phyloP scores from a whole-genome alignment of 805 yeast genomes.

The Scheffersomyces amazonensis region DNA sequence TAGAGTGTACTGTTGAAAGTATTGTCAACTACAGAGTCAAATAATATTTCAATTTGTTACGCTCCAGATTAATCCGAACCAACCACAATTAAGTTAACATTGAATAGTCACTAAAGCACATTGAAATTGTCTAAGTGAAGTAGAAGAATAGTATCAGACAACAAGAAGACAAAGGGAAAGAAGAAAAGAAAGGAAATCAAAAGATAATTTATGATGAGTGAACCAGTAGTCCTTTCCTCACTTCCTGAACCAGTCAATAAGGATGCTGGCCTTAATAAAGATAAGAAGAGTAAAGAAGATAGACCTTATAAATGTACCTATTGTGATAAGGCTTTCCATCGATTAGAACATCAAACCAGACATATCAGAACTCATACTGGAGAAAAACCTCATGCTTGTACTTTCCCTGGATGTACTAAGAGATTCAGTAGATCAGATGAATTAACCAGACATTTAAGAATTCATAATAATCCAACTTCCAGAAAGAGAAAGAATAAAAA shows the following conservation, averaged over 20 bases:
- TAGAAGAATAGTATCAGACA: no score
- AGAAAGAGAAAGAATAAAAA: slow-evolving; percentile 36
- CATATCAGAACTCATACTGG: slow-evolving; percentile 94
- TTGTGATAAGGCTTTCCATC: slow-evolving; percentile 82
- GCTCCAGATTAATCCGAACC: no score
- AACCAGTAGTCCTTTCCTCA: neutral
- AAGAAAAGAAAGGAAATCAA: no score
- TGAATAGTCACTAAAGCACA: no score
- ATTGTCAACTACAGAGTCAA: no score
- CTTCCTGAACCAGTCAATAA: neutral
- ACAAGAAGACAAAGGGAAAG: no score
- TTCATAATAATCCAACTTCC: slow-evolving; percentile 61
- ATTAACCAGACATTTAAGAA: slow-evolving; percentile 79
- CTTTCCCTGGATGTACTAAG: slow-evolving; percentile 80
- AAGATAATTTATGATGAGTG: neutral
- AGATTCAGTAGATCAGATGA: slow-evolving; percentile 81
- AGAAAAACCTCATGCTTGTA: slow-evolving; percentile 85
- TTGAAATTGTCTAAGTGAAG: no score
- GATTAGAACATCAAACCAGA: slow-evolving; percentile 87
- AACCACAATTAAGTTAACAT: no score
- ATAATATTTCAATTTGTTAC: no score
- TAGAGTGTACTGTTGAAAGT: no score
- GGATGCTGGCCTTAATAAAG: slow-evolving; percentile 5
- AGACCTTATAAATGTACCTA: slow-evolving; percentile 84
- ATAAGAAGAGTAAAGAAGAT: slow-evolving; percentile 22